Percentiles rank a stretch among this genome's conserved stretches.
Evolutionary conservation across 1,284 basidiomycete genomes (phyloP).

Genomic region (Hemileia vastatrix): DNA sequence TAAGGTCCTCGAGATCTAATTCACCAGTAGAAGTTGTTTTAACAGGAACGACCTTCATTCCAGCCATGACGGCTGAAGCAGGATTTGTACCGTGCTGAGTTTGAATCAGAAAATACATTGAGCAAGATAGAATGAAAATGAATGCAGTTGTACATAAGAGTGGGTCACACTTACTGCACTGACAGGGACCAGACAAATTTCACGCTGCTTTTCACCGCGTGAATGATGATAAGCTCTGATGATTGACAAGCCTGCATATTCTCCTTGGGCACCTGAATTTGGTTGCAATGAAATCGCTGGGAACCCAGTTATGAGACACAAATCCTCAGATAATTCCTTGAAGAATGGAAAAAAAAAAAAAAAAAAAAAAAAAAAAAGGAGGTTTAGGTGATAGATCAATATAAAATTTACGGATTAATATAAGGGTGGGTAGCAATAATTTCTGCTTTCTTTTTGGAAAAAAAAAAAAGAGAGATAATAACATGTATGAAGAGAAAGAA

Average conservation of each 20-base stretch:
- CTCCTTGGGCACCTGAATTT: constrained; percentile 91
- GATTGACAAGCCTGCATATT: constrained; percentile 85
- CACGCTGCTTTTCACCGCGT: constrained; percentile 69
- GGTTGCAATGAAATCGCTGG: constrained; percentile 89
- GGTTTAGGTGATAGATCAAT: background rate
- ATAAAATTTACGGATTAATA: too few relatives aligned
- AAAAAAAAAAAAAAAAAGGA: background rate
- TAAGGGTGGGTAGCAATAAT: too few relatives aligned
- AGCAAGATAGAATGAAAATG: constrained; percentile 47
- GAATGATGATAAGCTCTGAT: constrained; percentile 91
- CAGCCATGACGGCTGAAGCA: constrained; percentile 84
- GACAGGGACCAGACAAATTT: constrained; percentile 87
- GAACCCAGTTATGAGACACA: constrained; percentile 92
- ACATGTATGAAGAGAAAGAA: too few relatives aligned
- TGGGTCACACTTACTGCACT: constrained; percentile 60
- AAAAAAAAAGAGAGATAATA: too few relatives aligned
- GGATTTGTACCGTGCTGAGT: constrained; percentile 33
- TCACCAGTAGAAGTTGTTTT: constrained; percentile 79
- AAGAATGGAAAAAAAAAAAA: background rate
- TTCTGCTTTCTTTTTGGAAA: too few relatives aligned
- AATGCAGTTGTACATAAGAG: constrained; percentile 24
- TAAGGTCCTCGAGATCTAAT: constrained; percentile 76
- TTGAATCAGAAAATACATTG: background rate
- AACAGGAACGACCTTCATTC: constrained; percentile 87
- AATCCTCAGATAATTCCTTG: constrained; percentile 79